Evolutionary conservation across 1,139 yeast species (phyloP).

Genomic region (Keqinozyma sinolaborantium): DNA sequence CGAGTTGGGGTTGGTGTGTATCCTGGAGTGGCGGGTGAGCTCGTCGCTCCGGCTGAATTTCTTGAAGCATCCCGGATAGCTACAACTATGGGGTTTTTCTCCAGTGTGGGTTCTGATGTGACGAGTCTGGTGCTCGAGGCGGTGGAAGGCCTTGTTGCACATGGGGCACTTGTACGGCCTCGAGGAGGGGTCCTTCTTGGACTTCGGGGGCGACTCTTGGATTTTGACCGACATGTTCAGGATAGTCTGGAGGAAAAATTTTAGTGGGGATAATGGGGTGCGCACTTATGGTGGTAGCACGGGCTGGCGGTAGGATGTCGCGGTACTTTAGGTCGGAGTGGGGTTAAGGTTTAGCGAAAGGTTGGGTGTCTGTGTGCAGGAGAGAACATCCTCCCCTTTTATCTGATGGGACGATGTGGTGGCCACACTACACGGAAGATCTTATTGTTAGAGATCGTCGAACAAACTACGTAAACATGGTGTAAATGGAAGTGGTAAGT

Average conservation of each 20-base stretch:
- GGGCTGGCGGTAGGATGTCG: too few relatives aligned
- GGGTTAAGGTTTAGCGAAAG: too few relatives aligned
- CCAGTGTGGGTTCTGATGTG: constrained; percentile 96
- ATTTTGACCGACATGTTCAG: constrained; percentile 4
- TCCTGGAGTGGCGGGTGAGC: constrained; percentile 82
- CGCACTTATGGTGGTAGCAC: too few relatives aligned
- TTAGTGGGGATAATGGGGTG: not conserved
- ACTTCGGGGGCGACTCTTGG: constrained; percentile 6
- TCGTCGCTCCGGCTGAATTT: constrained; percentile 88
- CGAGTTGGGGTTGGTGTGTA: constrained; percentile 76
- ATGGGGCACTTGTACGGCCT: constrained; percentile 89
- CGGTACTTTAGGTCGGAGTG: too few relatives aligned
- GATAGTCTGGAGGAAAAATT: not conserved
- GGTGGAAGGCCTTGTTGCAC: constrained; percentile 88
- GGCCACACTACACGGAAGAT: too few relatives aligned
- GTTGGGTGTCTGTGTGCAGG: too few relatives aligned
- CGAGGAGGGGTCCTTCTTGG: constrained; percentile 23
- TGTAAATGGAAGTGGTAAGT: too few relatives aligned
- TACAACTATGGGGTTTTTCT: constrained; percentile 88
- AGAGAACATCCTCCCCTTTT: too few relatives aligned
- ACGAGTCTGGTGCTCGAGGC: constrained; percentile 91
- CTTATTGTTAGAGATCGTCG: too few relatives aligned
- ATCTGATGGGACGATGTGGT: too few relatives aligned
- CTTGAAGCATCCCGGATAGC: constrained; percentile 83
- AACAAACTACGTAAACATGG: too few relatives aligned